Evolutionary conservation across 441 rosid species (phyloP).

Genomic region (Erodium texanum): DNA sequence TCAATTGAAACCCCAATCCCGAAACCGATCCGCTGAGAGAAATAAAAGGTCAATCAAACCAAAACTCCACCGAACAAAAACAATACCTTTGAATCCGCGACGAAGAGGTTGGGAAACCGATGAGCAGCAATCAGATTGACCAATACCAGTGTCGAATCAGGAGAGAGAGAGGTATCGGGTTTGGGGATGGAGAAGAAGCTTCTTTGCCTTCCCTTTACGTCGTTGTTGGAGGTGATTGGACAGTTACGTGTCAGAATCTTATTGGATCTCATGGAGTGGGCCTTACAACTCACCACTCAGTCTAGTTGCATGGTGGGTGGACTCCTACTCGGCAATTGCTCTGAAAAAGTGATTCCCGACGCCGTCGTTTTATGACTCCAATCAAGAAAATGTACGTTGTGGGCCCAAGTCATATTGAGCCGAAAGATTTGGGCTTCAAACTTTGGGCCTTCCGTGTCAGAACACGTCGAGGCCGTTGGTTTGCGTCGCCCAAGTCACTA

Average conservation of each 20-base stretch:
- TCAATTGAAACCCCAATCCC: conserved; percentile 20
- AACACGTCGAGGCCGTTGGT: background rate
- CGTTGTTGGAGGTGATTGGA: conserved; percentile 2
- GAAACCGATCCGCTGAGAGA: conserved; percentile 11
- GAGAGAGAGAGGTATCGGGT: background rate
- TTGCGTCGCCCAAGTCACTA: background rate
- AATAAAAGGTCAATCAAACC: background rate
- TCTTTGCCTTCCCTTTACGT: background rate
- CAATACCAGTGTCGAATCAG: background rate
- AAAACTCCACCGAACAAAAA: background rate
- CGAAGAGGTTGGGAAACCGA: background rate
- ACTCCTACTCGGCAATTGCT: background rate
- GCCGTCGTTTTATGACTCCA: no score
- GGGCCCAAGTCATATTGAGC: background rate
- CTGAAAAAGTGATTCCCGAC: no score
- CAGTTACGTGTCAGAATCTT: background rate
- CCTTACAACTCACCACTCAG: background rate
- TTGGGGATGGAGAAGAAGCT: background rate
- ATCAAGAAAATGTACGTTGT: background rate
- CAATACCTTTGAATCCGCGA: background rate
- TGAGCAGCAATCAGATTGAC: background rate
- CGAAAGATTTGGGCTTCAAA: background rate
- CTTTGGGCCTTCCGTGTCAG: background rate
- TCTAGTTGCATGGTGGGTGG: background rate
- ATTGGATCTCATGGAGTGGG: background rate